A percentile compares a stretch with the other conserved stretches of the same genome.
phyloP scores from a whole-genome alignment of 2,329 filamentous ascomycete species.

The Fusarium sp. region DNA sequence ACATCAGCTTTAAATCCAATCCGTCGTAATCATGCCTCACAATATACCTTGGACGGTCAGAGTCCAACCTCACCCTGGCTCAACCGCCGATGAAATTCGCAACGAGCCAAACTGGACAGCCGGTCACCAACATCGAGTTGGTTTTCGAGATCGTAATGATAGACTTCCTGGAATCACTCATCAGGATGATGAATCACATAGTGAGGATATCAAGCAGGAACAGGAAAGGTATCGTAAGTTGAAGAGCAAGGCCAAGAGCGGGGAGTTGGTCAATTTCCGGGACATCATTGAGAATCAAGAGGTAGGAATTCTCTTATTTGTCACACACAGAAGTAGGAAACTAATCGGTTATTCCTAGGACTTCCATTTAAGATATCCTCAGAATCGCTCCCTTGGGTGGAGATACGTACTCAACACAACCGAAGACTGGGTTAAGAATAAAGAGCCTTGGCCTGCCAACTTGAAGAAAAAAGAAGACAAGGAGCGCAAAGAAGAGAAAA shows the following conservation, averaged over 20 bases:
- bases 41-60: background rate
- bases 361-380: background rate
- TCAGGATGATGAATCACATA: background rate
- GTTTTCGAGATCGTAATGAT: background rate
- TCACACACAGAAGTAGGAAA: background rate
- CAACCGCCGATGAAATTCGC: background rate
- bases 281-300: background rate
- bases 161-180: background rate
- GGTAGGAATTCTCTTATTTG: fast-evolving
- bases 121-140: background rate
- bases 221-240: background rate
- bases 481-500: background rate
- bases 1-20: too few species aligned
- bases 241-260: background rate
- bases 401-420: background rate
- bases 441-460: background rate
- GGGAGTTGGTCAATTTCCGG: background rate
- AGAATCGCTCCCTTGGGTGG: background rate
- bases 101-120: background rate
- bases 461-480: background rate
- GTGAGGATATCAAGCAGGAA: background rate
- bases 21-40: background rate
- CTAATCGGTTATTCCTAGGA: fast-evolving
- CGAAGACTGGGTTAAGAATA: background rate
- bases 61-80: background rate